Percentiles rank a stretch among this genome's conserved stretches.
Conservation (phyloP, 768 basidiomycete species). For the Paxillus rubicundulus region DNA sequence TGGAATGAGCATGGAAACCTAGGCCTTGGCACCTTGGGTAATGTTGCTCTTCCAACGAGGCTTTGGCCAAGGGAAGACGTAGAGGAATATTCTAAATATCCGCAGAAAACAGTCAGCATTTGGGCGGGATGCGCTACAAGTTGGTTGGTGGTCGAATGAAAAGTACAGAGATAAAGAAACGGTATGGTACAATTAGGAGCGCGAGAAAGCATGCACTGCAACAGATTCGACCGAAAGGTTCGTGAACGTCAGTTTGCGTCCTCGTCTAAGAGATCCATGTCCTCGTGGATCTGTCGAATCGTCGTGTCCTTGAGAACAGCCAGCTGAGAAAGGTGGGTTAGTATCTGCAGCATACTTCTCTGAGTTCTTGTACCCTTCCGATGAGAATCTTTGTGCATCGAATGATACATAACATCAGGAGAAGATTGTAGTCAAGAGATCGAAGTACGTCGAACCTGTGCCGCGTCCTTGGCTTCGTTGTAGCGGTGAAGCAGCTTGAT, state of each 20-base stretch:
- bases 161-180: slow-evolving; percentile 3
- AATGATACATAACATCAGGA: slow-evolving; percentile 2
- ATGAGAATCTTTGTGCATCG: slow-evolving; percentile 53
- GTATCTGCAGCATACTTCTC: slow-evolving; percentile 5
- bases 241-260: slow-evolving; percentile 42
- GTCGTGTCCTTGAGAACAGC: slow-evolving; percentile 68
- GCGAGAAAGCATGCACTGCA: neutral
- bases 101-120: slow-evolving; percentile 14
- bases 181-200: neutral
- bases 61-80: slow-evolving; percentile 47
- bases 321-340: slow-evolving; percentile 46
- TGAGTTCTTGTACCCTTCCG: slow-evolving; percentile 54
- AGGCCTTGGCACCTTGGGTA: slow-evolving; percentile 59
- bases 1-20: slow-evolving; percentile 99
- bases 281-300: slow-evolving; percentile 69
- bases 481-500: slow-evolving; percentile 73
- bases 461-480: slow-evolving; percentile 81
- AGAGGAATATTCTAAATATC: slow-evolving; percentile 4
- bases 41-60: slow-evolving; percentile 47
- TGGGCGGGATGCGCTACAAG: slow-evolving; percentile 36
- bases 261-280: slow-evolving; percentile 58
- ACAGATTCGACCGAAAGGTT: neutral
- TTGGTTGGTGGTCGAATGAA: slow-evolving; percentile 29
- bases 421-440: neutral
- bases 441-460: slow-evolving; percentile 49